phyloP scores from a whole-genome alignment of 2,329 filamentous ascomycete species.

The Thielaviopsis cerberus region DNA sequence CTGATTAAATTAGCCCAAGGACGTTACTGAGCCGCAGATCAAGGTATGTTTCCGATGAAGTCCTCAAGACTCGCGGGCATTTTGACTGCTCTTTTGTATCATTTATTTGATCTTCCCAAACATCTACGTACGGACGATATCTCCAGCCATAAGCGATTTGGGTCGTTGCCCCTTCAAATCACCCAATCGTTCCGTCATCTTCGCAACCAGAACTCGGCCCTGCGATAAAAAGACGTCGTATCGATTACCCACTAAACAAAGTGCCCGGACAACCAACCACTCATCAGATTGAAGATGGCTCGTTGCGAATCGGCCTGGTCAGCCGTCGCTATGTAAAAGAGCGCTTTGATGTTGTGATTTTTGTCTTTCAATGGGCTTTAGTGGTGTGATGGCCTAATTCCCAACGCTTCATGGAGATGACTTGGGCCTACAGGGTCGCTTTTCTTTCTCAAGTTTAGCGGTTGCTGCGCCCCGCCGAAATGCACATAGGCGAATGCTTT shows the following conservation, averaged over 20 bases:
- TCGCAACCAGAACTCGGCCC: neutral
- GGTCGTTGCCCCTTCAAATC: neutral
- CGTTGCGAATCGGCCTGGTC: slow-evolving; percentile 8
- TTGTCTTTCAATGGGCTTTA: neutral
- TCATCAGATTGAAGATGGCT: neutral
- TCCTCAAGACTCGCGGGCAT: slow-evolving; percentile 11
- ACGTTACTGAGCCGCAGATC: slow-evolving; percentile 92
- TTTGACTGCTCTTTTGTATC: slow-evolving; percentile 12
- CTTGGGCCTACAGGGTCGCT: neutral
- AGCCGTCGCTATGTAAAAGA: slow-evolving; percentile 10
- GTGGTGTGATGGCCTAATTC: slow-evolving; percentile 1
- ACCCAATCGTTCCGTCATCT: neutral
- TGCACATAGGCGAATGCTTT: neutral
- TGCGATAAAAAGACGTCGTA: neutral
- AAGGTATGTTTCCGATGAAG: slow-evolving; percentile 98
- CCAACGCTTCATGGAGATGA: slow-evolving; percentile 1
- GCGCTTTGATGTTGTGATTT: neutral
- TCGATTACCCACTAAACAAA: neutral
- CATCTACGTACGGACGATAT: slow-evolving; percentile 10
- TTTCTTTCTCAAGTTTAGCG: neutral
- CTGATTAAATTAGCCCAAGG: slow-evolving; percentile 49
- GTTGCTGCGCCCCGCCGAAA: neutral
- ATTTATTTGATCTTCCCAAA: slow-evolving; percentile 6
- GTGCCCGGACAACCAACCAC: neutral
- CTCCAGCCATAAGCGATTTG: slow-evolving; percentile 1